phyloP scores from a whole-genome alignment of 2,329 filamentous ascomycete species.

The Pestalotiopsis sp. region DNA sequence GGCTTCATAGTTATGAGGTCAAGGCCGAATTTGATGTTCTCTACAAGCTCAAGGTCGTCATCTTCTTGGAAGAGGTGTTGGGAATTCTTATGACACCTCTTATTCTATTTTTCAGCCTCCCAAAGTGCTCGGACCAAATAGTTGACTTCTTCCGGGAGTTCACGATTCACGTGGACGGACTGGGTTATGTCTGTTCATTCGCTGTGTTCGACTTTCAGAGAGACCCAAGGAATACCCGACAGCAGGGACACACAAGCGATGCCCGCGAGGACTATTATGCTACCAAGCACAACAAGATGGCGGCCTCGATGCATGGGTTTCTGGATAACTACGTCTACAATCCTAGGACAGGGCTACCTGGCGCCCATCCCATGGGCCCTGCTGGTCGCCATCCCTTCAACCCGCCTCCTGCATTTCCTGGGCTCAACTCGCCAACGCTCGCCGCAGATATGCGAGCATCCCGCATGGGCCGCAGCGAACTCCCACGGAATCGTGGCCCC shows the following conservation, averaged over 20 bases:
- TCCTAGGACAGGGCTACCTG: conserved; percentile 65
- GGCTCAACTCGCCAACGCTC: conserved; percentile 62
- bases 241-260: conserved; percentile 49
- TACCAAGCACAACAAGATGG: conserved; percentile 96
- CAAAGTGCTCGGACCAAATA: conserved; percentile 86
- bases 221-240: conserved; percentile 52
- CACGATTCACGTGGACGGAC: conserved; percentile 92
- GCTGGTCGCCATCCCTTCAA: conserved; percentile 64
- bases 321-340: conserved; percentile 86
- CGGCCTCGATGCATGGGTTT: conserved; percentile 95
- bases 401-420: conserved; percentile 74
- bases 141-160: conserved; percentile 99
- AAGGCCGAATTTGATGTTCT: conserved; percentile 86
- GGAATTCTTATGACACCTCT: conserved; percentile 92
- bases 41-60: conserved; percentile 88
- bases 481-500: conserved; percentile 40
- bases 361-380: conserved; percentile 52
- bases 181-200: conserved; percentile 96
- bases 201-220: conserved; percentile 97
- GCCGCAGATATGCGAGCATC: conserved; percentile 57
- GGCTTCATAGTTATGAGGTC: conserved; percentile 92
- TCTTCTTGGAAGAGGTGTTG: conserved; percentile 89
- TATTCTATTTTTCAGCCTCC: conserved; percentile 82
- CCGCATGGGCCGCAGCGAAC: conserved; percentile 46
- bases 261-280: conserved; percentile 90